phyloP scores from a whole-genome alignment of 1,139 yeast species.

The Casaregolazyma lundiana region DNA sequence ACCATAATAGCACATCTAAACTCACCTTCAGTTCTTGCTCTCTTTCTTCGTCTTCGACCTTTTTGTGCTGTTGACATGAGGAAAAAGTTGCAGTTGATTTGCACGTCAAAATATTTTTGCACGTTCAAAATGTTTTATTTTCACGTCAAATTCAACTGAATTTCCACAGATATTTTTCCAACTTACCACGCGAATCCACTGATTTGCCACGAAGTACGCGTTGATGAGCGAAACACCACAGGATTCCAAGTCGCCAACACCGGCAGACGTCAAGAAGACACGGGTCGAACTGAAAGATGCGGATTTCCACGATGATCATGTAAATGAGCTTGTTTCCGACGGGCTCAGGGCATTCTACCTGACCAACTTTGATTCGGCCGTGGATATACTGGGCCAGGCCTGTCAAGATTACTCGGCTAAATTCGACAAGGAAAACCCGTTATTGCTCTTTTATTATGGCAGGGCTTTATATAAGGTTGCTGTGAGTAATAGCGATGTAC shows the following conservation, averaged over 20 bases:
- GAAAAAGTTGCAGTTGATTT: too few relatives aligned
- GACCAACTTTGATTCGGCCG: slow-evolving; percentile 64
- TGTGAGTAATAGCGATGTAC: slow-evolving; percentile 68
- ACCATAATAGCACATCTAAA: not conserved
- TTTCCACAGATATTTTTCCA: not conserved
- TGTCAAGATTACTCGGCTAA: slow-evolving; percentile 54
- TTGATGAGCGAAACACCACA: not conserved
- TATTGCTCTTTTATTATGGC: slow-evolving; percentile 71
- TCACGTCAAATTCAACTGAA: too few relatives aligned
- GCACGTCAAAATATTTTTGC: too few relatives aligned
- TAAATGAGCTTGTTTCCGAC: slow-evolving; percentile 47
- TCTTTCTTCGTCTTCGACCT: slow-evolving; percentile 29
- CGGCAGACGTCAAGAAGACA: not conserved
- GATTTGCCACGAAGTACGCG: too few relatives aligned
- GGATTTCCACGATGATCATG: slow-evolving; percentile 25
- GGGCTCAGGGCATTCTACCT: slow-evolving; percentile 61
- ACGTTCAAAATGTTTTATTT: slow-evolving; percentile 16
- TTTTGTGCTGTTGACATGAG: slow-evolving; percentile 17
- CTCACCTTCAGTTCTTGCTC: slow-evolving; percentile 33
- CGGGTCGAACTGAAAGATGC: slow-evolving; percentile 1
- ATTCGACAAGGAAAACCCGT: slow-evolving; percentile 60
- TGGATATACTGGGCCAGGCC: slow-evolving; percentile 69
- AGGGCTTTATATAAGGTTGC: slow-evolving; percentile 76
- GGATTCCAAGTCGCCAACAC: not conserved
- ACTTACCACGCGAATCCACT: not conserved